A percentile compares a stretch with the other conserved stretches of the same genome.
Evolutionary conservation across 176 grass and related monocot species (phyloP).

Genomic region (Oryza australiensis): DNA sequence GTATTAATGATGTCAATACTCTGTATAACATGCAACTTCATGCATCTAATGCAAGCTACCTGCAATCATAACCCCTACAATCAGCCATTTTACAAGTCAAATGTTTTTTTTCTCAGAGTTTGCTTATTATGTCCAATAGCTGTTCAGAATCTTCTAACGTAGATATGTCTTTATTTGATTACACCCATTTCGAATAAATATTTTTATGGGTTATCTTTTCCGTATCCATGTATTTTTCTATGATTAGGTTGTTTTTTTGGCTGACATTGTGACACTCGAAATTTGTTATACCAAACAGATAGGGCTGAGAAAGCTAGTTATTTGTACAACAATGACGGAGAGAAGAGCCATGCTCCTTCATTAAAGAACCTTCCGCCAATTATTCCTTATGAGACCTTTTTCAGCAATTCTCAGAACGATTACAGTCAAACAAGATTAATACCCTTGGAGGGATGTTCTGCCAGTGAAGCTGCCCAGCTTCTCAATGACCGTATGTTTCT

Average conservation of each 20-base stretch:
- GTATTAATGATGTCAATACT: background rate
- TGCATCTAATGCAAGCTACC: conserved; percentile 4
- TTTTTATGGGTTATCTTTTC: background rate
- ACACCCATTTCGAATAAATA: background rate
- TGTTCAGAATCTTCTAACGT: conserved; percentile 14
- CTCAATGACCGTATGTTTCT: conserved; percentile 56
- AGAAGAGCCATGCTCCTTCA: conserved; percentile 60
- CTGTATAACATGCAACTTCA: background rate
- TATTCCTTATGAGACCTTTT: conserved; percentile 56
- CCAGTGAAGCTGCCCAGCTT: conserved; percentile 66
- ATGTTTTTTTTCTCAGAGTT: background rate
- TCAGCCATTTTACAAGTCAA: background rate
- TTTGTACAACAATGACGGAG: conserved; percentile 60
- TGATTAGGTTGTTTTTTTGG: background rate
- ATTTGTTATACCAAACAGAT: conserved; percentile 52
- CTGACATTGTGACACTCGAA: background rate
- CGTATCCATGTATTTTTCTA: background rate
- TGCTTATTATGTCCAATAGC: background rate
- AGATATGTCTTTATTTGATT: conserved; percentile 22
- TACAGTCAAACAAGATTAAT: conserved; percentile 49
- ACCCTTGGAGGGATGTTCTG: conserved; percentile 67
- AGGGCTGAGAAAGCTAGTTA: conserved; percentile 56
- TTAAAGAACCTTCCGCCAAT: conserved; percentile 57
- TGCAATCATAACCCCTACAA: background rate
- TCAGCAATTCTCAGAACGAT: conserved; percentile 50